Base-by-base conservation (phyloP, 352 stramenopile species). In the Globisporangium viniferum region DNA sequence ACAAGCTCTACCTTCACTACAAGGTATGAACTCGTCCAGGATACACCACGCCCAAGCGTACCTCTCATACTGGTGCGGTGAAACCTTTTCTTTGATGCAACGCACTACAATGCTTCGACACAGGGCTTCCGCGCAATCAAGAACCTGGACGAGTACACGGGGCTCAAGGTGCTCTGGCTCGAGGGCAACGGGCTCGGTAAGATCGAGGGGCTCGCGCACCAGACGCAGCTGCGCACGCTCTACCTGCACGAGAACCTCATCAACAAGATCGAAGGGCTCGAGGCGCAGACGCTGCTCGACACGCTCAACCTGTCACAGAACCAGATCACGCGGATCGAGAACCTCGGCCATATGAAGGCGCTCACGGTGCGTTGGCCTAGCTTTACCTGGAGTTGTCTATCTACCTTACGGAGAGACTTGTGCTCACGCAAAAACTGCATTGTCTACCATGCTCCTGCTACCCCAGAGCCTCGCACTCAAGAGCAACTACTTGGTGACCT, bases 1-100 rank as follows among this genome's bases (percentile, higher is more conserved):
- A 99, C 75, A 98, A 97, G 66, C 81, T 99, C 41, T 99, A 99
- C 69, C 76, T 99, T 33, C 95, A 99, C 75, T 98, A 98, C 81
- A 98, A 98, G 76, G 82, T 81, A 41, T 27, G 33, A 67, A 5
- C 24, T 24, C 24, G 24, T 24, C 24, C 24, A 24, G 24, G 24
- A 24, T 24, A 24, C 24, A 24, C 24, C 24, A 24, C 24, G 24
- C 24, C 0, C 24, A 24, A 24, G 24, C 24, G 24, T 24, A 24
- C 24, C 24, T 24, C 24, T 24, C 24, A 24, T 24, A 24, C 24
- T 24, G 24, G 24, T 24, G 24, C 24, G 24, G 24, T 24, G 0
- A 24, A 24, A 24, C 24, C 29, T 33, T 33, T 33, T 5, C 2
- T 33, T 1, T 2, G 29, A 33, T 33, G 2, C 29, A 33, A 33